Evolutionary conservation across 163 green algal genomes (phyloP).

Genomic region (Scenedesmus sp.): DNA sequence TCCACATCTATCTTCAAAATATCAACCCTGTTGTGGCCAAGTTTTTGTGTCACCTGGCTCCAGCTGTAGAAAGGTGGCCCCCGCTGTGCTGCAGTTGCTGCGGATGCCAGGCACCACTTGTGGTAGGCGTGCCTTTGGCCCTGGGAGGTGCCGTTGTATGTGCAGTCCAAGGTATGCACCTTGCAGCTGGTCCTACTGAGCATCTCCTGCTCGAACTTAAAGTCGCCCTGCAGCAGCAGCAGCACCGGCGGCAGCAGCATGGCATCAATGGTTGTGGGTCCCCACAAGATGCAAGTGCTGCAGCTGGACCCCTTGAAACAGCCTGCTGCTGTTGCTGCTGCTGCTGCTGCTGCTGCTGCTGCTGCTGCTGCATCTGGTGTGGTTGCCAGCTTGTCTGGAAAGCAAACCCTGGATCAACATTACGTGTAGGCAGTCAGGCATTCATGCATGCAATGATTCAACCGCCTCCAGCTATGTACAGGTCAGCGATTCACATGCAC

Average conservation of each 20-base stretch:
- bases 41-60: not conserved
- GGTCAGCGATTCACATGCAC: too few relatives aligned
- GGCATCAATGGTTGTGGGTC: too few relatives aligned
- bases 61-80: not conserved
- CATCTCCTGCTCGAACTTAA: not conserved
- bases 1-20: not conserved
- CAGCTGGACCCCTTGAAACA: too few relatives aligned
- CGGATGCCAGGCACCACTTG: not conserved
- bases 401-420: too few relatives aligned
- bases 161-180: not conserved
- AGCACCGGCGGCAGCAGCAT: not conserved
- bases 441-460: too few relatives aligned
- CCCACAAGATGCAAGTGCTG: too few relatives aligned
- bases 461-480: too few relatives aligned
- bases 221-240: conserved; percentile 1
- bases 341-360: too few relatives aligned
- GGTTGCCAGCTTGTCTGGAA: too few relatives aligned
- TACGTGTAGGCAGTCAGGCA: too few relatives aligned
- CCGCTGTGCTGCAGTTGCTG: not conserved
- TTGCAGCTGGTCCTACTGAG: not conserved
- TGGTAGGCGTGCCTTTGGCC: not conserved
- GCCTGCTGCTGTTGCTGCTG: too few relatives aligned
- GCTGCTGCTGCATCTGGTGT: not conserved
- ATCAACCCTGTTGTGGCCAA: not conserved
- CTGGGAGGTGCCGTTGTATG: not conserved